phyloP scores from a whole-genome alignment of 176 grass and related monocot species.

The Oryza officinalis region DNA sequence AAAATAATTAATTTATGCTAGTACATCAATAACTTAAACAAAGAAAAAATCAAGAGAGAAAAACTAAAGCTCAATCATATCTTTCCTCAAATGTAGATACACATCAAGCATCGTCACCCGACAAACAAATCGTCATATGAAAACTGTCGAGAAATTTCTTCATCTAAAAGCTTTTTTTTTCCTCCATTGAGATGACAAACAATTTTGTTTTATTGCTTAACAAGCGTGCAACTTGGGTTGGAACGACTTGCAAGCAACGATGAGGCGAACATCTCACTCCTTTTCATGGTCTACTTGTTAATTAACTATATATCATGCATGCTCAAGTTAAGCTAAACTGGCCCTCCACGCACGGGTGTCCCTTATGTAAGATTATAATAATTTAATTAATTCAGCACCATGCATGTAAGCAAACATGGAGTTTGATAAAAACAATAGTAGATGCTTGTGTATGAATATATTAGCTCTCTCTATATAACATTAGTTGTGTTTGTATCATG shows the following conservation, averaged over 20 bases:
- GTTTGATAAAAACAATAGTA: background rate
- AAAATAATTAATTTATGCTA: too few relatives aligned
- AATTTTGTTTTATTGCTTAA: background rate
- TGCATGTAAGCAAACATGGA: background rate
- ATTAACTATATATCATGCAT: background rate
- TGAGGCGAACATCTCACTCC: constrained; percentile 21
- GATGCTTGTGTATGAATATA: background rate
- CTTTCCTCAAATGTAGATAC: background rate
- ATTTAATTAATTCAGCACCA: background rate
- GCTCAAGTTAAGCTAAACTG: background rate
- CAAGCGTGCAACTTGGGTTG: constrained; percentile 44
- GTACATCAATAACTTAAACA: background rate
- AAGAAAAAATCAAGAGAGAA: background rate
- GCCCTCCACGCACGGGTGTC: constrained; percentile 17
- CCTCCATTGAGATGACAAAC: constrained; percentile 7
- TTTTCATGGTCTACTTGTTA: constrained; percentile 34
- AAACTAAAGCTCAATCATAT: background rate
- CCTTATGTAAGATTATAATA: background rate
- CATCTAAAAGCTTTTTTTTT: background rate
- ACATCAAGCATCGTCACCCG: constrained; percentile 23
- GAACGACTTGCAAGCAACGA: constrained; percentile 50
- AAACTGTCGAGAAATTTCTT: background rate
- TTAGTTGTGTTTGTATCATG: background rate
- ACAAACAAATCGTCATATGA: constrained; percentile 28
- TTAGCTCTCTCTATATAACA: background rate